phyloP scores from a whole-genome alignment of 345 rosid species.

The Rhizophora apiculata region DNA sequence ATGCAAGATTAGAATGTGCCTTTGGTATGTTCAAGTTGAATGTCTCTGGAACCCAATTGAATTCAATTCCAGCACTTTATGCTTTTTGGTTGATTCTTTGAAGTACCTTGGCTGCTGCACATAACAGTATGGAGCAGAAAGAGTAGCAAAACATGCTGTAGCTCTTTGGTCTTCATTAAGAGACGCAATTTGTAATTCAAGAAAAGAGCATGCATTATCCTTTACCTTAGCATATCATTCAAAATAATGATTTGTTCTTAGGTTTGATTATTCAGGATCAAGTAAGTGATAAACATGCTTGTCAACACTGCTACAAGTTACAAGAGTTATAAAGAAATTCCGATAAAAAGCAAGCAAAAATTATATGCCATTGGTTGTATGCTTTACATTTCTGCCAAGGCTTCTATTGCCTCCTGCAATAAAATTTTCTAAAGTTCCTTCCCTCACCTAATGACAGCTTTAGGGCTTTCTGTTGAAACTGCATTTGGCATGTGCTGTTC shows the following conservation, averaged over 20 bases:
- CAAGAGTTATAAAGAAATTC: slow-evolving; percentile 40
- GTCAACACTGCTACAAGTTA: slow-evolving; percentile 48
- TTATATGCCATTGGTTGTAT: slow-evolving; percentile 54
- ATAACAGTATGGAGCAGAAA: slow-evolving; percentile 56
- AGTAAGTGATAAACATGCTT: slow-evolving; percentile 46
- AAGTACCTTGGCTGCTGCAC: slow-evolving; percentile 63
- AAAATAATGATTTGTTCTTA: slow-evolving; percentile 47
- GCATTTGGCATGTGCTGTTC: slow-evolving; percentile 29
- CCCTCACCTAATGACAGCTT: slow-evolving; percentile 47
- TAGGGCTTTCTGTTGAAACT: slow-evolving; percentile 44
- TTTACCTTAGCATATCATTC: slow-evolving; percentile 48
- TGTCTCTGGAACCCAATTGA: neutral
- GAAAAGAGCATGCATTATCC: slow-evolving; percentile 32
- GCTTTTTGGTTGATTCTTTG: slow-evolving; percentile 78
- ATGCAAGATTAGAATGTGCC: neutral
- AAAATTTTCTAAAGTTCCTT: slow-evolving; percentile 51
- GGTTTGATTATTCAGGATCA: slow-evolving; percentile 53
- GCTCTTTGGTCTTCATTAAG: slow-evolving; percentile 69
- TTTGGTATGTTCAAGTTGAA: no score
- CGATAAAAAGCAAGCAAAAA: slow-evolving; percentile 52
- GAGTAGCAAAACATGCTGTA: slow-evolving; percentile 58
- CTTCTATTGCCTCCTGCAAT: slow-evolving; percentile 62
- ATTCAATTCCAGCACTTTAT: slow-evolving; percentile 7
- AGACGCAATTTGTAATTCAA: slow-evolving; percentile 54
- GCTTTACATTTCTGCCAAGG: slow-evolving; percentile 62